Conservation (phyloP, 352 stramenopile genomes). For the Globisporangium takayamanum region DNA sequence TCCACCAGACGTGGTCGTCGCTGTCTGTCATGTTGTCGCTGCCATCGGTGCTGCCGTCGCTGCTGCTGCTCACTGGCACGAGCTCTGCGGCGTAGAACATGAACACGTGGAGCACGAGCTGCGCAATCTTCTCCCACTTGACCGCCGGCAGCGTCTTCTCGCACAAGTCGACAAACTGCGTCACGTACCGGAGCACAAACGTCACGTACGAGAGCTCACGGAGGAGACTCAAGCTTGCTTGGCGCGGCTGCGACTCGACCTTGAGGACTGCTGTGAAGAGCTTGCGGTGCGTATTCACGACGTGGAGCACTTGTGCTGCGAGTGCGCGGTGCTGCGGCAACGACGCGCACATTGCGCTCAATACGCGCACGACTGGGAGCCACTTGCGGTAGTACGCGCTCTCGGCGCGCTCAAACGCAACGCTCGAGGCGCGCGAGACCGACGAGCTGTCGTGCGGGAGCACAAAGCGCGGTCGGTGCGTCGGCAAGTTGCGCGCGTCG, state of each 20-base stretch:
- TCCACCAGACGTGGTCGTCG: conserved; percentile 54
- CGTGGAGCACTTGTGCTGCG: conserved; percentile 44
- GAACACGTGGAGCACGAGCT: conserved; percentile 60
- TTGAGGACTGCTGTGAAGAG: conserved; percentile 65
- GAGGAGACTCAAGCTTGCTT: conserved; percentile 48
- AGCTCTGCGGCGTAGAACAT: conserved; percentile 56
- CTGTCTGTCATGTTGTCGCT: conserved; percentile 27
- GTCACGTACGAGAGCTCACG: conserved; percentile 71
- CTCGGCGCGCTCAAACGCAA: conserved; percentile 55
- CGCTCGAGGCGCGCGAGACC: conserved; percentile 24
- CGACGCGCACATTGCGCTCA: conserved; percentile 51
- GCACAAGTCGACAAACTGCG: conserved; percentile 65
- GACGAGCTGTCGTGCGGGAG: conserved; percentile 26
- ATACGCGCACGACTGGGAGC: conserved; percentile 57
- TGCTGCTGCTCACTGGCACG: conserved; percentile 17
- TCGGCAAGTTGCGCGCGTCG: conserved; percentile 56
- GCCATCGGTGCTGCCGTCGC: not conserved
- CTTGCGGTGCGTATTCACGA: conserved; percentile 67
- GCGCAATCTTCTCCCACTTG: conserved; percentile 78
- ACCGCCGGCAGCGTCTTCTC: conserved; percentile 42
- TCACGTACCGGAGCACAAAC: conserved; percentile 76
- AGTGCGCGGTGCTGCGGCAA: conserved; percentile 67
- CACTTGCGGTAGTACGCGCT: conserved; percentile 70
- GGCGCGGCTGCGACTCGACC: conserved; percentile 22
- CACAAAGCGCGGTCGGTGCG: conserved; percentile 58